Evolutionary conservation across 441 rosid genomes (phyloP), one percentile per base, ranked within the genome.

Genomic region (Erodium moschatum): DNA sequence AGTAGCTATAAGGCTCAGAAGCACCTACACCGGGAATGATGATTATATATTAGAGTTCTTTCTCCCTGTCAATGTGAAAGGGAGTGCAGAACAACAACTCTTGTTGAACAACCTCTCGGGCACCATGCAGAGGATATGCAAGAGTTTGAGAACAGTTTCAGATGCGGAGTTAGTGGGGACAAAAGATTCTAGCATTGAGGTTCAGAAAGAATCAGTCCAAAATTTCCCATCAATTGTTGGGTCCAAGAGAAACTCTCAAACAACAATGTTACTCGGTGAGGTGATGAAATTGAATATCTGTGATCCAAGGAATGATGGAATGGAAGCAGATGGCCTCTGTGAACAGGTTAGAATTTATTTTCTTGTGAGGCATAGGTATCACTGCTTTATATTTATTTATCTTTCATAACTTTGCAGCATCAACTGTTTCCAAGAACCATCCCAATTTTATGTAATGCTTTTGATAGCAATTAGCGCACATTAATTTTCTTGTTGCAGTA

Each of bases 51-150:
- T 93, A 35, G 96, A 93, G 84, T 84, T 90, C 73, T 87, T 93
- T 79, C 91, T 93, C 42, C 98, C 98, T 35, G 79, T 85, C 64
- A 85, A 79, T 69, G 85, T 90, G 72, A 87, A 79, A 40, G 91
- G 92, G 70, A 79, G 92, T 70, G 75, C 83, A 8, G 98, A 93
- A 68, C 98, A 89, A 71, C 95, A 90, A 58, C 87, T 85, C 70
- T 73, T 93, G 82, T 74, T 93, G 81, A 87, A 87, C 70, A 90
- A 82, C 73, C 89, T 93, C 72, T 89, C 96, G 0, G 74, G 80
- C 27, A 93, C 96, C 2, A 86, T 93, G 97, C 98, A 86, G 78
- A 84, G 90, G 74, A 68, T 93, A 12, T 90, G 98, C 69, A 85
- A 70, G 70, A 87, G 85, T 78, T 78, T 90, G 83, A 83, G 94